These are phyloP conservation scores for Cyberlindnera xishuangbannaensis DNA, from an alignment of 805 yeast species.

Conservation along the genomic window DNA sequence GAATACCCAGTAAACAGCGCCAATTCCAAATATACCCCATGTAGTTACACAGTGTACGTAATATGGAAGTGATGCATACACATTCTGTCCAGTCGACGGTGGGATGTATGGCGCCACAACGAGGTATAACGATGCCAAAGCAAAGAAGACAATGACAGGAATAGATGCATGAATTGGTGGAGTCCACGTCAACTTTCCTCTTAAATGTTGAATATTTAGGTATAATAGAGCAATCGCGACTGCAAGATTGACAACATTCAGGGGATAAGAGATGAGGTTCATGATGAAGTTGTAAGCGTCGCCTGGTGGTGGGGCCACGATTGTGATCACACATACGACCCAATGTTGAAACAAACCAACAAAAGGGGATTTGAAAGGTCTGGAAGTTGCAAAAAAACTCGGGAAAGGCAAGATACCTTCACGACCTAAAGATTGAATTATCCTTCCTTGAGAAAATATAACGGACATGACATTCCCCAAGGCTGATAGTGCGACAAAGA, in stretches of 20 bases:
- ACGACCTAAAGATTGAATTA: conserved; percentile 74
- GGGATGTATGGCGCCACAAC: conserved; percentile 77
- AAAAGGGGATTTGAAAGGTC: conserved; percentile 69
- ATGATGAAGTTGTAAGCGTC: conserved; percentile 80
- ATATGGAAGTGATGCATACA: conserved; percentile 67
- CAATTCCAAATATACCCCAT: conserved; percentile 65
- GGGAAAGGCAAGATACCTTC: conserved; percentile 79
- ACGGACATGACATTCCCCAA: conserved; percentile 79
- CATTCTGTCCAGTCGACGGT: conserved; percentile 59
- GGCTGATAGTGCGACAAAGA: conserved; percentile 75
- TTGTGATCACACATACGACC: conserved; percentile 65
- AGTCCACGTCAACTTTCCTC: conserved; percentile 53
- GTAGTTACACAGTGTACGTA: conserved; percentile 80
- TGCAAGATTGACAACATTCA: conserved; percentile 64
- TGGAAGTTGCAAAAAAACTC: conserved; percentile 60
- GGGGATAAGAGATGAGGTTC: conserved; percentile 76
- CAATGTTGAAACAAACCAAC: conserved; percentile 74
- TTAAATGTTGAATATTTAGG: conserved; percentile 44
- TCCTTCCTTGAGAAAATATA: conserved; percentile 75
- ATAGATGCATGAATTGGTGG: conserved; percentile 67
- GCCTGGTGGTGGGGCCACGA: conserved; percentile 80
- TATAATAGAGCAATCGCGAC: conserved; percentile 60
- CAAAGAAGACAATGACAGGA: conserved; percentile 59
- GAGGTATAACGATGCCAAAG: conserved; percentile 58
- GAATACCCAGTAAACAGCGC: conserved; percentile 58